Conservation (phyloP, 345 rosid species). For the Excoecaria cochinchinensis region DNA sequence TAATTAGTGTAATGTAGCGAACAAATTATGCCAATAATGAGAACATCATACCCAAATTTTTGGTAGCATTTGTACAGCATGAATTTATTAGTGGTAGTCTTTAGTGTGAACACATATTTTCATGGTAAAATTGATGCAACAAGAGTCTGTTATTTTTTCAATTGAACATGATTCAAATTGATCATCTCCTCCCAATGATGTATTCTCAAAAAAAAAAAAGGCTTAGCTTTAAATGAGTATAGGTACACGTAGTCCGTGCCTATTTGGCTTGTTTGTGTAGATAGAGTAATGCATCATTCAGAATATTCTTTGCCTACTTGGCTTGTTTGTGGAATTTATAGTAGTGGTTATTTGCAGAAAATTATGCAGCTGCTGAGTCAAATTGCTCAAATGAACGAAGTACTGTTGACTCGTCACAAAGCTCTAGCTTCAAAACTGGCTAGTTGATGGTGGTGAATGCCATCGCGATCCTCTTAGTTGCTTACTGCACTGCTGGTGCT, state of each 20-base stretch:
- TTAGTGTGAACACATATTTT: no score
- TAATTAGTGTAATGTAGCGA: not conserved
- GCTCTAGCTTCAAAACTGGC: constrained; percentile 32
- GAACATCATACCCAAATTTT: not conserved
- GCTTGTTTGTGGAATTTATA: not conserved
- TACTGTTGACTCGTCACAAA: constrained; percentile 47
- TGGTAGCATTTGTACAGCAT: not conserved
- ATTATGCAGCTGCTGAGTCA: constrained; percentile 51
- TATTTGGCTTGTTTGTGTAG: no score
- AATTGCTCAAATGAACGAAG: constrained; percentile 57
- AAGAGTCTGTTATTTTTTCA: no score
- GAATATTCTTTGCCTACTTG: not conserved
- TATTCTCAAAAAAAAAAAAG: no score
- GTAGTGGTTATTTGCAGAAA: constrained; percentile 33
- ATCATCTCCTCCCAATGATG: no score
- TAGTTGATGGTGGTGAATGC: constrained; percentile 9
- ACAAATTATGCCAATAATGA: not conserved
- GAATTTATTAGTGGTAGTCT: not conserved
- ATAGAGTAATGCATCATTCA: no score
- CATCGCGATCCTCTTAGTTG: constrained; percentile 9
- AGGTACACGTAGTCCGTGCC: no score
- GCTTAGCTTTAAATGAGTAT: not conserved
- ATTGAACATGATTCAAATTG: no score
- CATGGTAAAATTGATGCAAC: not conserved
- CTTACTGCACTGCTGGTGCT: not conserved